A percentile compares a stretch with the other conserved stretches of the same genome.
Evolutionary conservation across 1,284 basidiomycete genomes (phyloP).

Genomic region (Papiliotrema laurentii): DNA sequence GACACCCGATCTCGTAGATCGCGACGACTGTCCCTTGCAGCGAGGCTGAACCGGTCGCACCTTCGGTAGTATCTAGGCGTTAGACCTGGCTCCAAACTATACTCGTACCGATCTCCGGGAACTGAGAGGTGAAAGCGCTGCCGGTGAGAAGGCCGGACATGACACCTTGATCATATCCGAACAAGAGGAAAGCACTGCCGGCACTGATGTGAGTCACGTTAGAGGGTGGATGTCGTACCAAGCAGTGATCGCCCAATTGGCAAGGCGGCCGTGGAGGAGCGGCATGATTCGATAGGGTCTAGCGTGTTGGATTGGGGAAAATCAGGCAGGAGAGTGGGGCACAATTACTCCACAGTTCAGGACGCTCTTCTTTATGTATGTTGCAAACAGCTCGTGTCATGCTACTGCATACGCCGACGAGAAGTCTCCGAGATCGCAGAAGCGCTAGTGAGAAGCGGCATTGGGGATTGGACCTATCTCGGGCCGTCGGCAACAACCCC

Average conservation of each 20-base stretch:
- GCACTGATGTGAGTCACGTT: slow-evolving; percentile 1
- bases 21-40: slow-evolving; percentile 38
- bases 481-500: too few species aligned
- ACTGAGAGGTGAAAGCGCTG: slow-evolving; percentile 15
- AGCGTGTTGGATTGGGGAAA: not conserved
- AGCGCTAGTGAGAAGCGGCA: too few species aligned
- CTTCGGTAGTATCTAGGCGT: slow-evolving; percentile 11
- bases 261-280: slow-evolving; percentile 11
- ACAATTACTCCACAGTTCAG: too few species aligned
- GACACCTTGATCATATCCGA: slow-evolving; percentile 49
- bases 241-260: slow-evolving; percentile 17
- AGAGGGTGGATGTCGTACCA: slow-evolving; percentile 12
- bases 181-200: slow-evolving; percentile 23
- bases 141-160: slow-evolving; percentile 44
- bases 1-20: slow-evolving; percentile 41
- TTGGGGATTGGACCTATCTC: too few species aligned
- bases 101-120: slow-evolving; percentile 16
- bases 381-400: too few species aligned
- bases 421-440: too few species aligned
- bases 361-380: too few species aligned
- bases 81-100: not conserved
- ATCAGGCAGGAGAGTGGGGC: not conserved
- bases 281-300: not conserved
- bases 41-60: slow-evolving; percentile 13
- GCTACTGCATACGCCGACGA: too few species aligned